A percentile compares a stretch with the other conserved stretches of the same genome.
These are phyloP conservation scores for Dactylella cylindrospora DNA, from an alignment of 2,329 filamentous ascomycete species.

Conservation along the genomic window DNA sequence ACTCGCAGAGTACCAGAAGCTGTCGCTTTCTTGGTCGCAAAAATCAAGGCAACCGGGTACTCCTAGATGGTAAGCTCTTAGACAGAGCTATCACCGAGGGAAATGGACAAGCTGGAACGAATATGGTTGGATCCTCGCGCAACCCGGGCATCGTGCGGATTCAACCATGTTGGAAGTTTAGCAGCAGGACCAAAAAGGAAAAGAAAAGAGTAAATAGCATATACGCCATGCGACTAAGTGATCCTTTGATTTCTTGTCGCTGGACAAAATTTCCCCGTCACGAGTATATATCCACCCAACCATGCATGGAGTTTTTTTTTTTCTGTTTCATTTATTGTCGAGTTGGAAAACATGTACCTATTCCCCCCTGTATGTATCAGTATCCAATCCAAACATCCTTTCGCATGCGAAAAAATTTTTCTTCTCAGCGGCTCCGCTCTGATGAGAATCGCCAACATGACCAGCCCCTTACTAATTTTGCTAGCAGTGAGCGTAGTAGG, in stretches of 20 bases:
- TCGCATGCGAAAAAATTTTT: conserved; percentile 21
- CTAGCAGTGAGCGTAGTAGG: no score
- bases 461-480: no score
- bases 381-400: conserved; percentile 25
- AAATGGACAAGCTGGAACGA: conserved; percentile 7
- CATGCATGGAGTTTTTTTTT: conserved; percentile 13
- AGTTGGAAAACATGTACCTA: conserved; percentile 13
- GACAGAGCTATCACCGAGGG: background rate
- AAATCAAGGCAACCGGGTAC: conserved; percentile 23
- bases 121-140: conserved; percentile 15
- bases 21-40: conserved; percentile 23
- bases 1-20: conserved; percentile 39
- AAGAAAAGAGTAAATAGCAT: background rate
- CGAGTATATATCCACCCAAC: conserved; percentile 10
- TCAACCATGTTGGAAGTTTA: conserved; percentile 1
- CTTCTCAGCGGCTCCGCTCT: no score
- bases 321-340: no score
- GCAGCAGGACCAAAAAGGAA: no score
- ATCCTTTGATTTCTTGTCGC: conserved; percentile 3
- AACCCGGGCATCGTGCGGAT: conserved; percentile 27
- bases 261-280: conserved; percentile 6
- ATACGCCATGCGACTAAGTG: conserved; percentile 6
- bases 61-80: background rate
- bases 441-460: no score
- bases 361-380: conserved; percentile 27